These are phyloP conservation scores for Colletotrichum australisinense DNA, from an alignment of 2,329 filamentous ascomycete genomes.

Conservation along the genomic window DNA sequence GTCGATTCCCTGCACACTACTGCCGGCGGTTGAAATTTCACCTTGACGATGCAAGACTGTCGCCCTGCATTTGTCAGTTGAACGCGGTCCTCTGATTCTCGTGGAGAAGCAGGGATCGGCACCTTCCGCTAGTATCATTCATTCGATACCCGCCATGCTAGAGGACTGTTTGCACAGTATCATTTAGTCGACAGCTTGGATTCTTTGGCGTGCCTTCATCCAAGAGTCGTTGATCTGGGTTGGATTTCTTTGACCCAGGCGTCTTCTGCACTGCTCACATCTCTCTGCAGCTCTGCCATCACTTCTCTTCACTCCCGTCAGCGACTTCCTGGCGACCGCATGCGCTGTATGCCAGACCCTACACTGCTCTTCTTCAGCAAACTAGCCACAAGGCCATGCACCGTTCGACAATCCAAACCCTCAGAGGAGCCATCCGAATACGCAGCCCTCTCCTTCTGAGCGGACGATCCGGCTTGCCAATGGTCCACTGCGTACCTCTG, in stretches of 20 bases:
- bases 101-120: constrained; percentile 18
- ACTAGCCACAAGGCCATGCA: background rate
- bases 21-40: background rate
- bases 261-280: background rate
- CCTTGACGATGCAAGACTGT: background rate
- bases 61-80: constrained; percentile 12
- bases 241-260: background rate
- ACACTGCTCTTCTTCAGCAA: background rate
- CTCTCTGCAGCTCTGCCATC: background rate
- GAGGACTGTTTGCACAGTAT: background rate
- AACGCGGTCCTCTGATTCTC: background rate
- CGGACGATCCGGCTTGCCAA: background rate
- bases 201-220: background rate
- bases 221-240: background rate
- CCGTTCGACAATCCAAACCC: background rate
- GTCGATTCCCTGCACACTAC: constrained; percentile 1
- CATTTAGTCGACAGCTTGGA: background rate
- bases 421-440: background rate
- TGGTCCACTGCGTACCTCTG: background rate
- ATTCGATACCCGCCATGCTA: background rate
- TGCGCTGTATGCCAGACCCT: background rate
- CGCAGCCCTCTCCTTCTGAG: background rate
- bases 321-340: background rate
- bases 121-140: constrained; percentile 4
- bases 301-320: background rate